A percentile compares a stretch with the other conserved stretches of the same genome.
These are phyloP conservation scores for Adansonia digitata DNA, from an alignment of 345 rosid species.

Conservation along the genomic window DNA sequence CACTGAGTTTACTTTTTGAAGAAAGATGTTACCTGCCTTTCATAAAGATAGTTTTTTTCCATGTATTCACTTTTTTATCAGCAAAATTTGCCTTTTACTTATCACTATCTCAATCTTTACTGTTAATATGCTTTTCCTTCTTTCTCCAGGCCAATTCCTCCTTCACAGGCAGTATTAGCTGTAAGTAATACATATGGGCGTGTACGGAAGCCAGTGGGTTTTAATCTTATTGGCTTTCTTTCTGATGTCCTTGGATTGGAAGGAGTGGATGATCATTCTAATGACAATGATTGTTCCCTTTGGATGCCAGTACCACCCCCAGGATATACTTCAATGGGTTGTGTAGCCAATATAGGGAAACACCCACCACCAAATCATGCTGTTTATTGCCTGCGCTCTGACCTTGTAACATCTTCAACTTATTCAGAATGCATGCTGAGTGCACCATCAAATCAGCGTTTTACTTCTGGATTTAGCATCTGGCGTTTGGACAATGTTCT, in stretches of 20 bases:
- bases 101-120: neutral
- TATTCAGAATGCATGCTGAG: constrained; percentile 80
- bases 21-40: neutral
- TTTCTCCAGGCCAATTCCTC: constrained; percentile 87
- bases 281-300: constrained; percentile 65
- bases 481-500: constrained; percentile 93
- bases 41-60: neutral
- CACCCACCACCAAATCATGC: constrained; percentile 76
- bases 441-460: constrained; percentile 38
- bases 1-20: neutral
- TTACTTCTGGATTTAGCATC: constrained; percentile 77
- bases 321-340: constrained; percentile 84
- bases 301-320: constrained; percentile 97
- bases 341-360: constrained; percentile 78
- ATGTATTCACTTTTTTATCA: neutral
- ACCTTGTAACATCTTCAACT: constrained; percentile 81
- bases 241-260: constrained; percentile 54
- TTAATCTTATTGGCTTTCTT: constrained; percentile 56
- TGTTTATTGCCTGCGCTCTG: constrained; percentile 89
- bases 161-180: constrained; percentile 90
- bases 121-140: constrained; percentile 3
- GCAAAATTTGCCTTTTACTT: neutral
- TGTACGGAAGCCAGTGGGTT: constrained; percentile 82
- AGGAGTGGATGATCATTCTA: constrained; percentile 32
- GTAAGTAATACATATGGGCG: constrained; percentile 94